Evolutionary conservation across 2,329 filamentous ascomycete genomes (phyloP).

Genomic region (Clonostachys sp.): DNA sequence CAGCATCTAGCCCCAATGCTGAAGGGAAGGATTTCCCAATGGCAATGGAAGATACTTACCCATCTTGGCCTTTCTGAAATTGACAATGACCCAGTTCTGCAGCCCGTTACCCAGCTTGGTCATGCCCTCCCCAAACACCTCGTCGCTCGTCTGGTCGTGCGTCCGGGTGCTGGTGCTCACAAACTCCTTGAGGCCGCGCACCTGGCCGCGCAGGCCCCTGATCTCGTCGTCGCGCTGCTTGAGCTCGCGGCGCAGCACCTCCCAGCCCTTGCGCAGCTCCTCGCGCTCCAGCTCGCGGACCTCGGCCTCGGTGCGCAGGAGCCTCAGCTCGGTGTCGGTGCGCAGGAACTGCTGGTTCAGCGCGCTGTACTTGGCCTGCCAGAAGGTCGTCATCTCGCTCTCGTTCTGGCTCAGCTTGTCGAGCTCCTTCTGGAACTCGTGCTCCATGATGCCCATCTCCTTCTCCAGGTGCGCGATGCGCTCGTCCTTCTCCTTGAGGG

Average conservation of each 20-base stretch:
- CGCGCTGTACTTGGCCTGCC: conserved; percentile 50
- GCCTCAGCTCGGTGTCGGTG: conserved; percentile 46
- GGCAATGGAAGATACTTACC: conserved; percentile 24
- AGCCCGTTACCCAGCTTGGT: conserved; percentile 59
- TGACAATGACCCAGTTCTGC: conserved; percentile 70
- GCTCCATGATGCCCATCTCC: conserved; percentile 47
- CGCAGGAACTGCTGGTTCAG: conserved; percentile 48
- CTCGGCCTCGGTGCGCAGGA: conserved; percentile 44
- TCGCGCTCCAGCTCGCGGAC: conserved; percentile 38
- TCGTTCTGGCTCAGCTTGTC: conserved; percentile 48
- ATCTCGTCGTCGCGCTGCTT: conserved; percentile 52
- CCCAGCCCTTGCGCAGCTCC: conserved; percentile 45
- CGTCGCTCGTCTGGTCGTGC: conserved; percentile 60
- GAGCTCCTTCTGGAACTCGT: conserved; percentile 47
- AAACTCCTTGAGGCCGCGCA: conserved; percentile 66
- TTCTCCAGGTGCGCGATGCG: conserved; percentile 47
- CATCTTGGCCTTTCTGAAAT: conserved; percentile 61
- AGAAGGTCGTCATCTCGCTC: conserved; percentile 50
- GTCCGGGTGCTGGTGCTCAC: conserved; percentile 63
- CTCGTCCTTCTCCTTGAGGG: conserved; percentile 25
- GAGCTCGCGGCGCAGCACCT: conserved; percentile 38
- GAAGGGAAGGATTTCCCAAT: background rate
- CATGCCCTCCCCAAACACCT: conserved; percentile 60
- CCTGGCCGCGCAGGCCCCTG: conserved; percentile 49
- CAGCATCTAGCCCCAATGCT: background rate